Base-by-base conservation (phyloP, 2,329 filamentous ascomycete species). In the Neofusicoccum laricinum region DNA sequence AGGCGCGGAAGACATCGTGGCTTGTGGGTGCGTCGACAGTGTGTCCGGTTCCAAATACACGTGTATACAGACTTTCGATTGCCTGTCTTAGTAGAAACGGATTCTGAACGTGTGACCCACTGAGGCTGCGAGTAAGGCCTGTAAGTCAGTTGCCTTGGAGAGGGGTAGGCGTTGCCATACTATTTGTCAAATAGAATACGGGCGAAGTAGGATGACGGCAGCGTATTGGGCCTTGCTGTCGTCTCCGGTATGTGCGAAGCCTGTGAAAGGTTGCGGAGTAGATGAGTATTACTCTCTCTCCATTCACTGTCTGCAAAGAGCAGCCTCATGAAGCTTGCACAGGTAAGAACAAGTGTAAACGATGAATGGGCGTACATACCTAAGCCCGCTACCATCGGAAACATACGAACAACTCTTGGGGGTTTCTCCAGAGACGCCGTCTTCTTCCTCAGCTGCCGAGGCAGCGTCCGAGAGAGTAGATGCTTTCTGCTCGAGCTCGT, bases 1-100 rank as follows among this genome's bases (percentile, higher is more conserved):
- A 77, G 2, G 74, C 63, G 0, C 73, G 70, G 64, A 77, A 79
- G 0, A 73, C 63, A 51, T 78, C 74, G 46, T 78, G 73, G 15
- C 41, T n/a, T 21, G 62, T 49, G n/a, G 61, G 1, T 45, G 19
- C n/a, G 25, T 32, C 30, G 1, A n/a, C 11, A 15, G 21, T n/a
- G 30, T 50, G 19, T n/a, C 14, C 8, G 5, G n/a, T 19, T n/a
- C 6, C 46, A 17, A 50, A 50, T 4, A 50, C 25, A 7, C 46
- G 46, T 2, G 46, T 2, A 4, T 50, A 34, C 1, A 50, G 14
- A 4, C 15, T 8, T 11, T 50, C 46, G 10, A 50, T 50, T 10
- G 3, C 21, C 7, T 32, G 46, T 11, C n/a, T 50, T n/a, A 50
- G 25, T 32, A 50, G 11, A 12, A 50, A 50, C 4, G 46, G 46